These are phyloP conservation scores for Kwoniella sp. DNA, from an alignment of 768 basidiomycete species.

Conservation along the genomic window DNA sequence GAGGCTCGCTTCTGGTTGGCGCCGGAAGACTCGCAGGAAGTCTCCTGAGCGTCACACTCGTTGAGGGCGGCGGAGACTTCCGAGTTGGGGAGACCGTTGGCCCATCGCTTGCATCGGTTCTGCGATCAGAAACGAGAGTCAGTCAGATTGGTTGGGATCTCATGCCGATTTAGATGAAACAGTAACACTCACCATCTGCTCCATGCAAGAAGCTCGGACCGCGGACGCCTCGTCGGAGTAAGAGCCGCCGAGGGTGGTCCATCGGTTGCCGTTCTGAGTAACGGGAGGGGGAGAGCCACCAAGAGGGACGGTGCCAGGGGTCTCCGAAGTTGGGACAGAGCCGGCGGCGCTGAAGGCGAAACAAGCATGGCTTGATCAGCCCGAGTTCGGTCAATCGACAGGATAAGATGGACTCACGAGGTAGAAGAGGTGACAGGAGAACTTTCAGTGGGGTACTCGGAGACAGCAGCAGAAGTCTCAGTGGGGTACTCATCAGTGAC, in stretches of 20 bases:
- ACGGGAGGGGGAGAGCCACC: constrained; percentile 19
- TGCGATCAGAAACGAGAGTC: background rate
- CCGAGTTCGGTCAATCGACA: background rate
- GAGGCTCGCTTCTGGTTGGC: constrained; percentile 8
- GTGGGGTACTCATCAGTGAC: constrained; percentile 9
- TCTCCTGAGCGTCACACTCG: constrained; percentile 11
- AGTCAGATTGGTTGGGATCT: no score
- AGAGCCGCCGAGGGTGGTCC: constrained; percentile 5
- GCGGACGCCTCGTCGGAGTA: constrained; percentile 13
- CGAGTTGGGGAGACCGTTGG: constrained; percentile 16
- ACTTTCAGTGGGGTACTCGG: constrained; percentile 11
- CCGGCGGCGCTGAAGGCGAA: constrained; percentile 2
- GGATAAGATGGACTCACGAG: constrained; percentile 8
- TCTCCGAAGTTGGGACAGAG: constrained; percentile 6
- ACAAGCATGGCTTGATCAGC: background rate
- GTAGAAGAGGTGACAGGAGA: constrained; percentile 3
- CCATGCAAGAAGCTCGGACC: constrained; percentile 19
- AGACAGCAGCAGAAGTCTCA: constrained; percentile 7
- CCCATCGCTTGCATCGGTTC: constrained; percentile 24
- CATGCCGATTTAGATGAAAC: background rate
- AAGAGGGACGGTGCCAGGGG: constrained; percentile 4
- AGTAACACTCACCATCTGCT: constrained; percentile 13
- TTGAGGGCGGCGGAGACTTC: constrained; percentile 13
- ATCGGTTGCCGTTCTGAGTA: constrained; percentile 17
- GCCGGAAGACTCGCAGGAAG: constrained; percentile 12